phyloP scores from a whole-genome alignment of 106 monocot species.

The Ottelia alismoides region DNA sequence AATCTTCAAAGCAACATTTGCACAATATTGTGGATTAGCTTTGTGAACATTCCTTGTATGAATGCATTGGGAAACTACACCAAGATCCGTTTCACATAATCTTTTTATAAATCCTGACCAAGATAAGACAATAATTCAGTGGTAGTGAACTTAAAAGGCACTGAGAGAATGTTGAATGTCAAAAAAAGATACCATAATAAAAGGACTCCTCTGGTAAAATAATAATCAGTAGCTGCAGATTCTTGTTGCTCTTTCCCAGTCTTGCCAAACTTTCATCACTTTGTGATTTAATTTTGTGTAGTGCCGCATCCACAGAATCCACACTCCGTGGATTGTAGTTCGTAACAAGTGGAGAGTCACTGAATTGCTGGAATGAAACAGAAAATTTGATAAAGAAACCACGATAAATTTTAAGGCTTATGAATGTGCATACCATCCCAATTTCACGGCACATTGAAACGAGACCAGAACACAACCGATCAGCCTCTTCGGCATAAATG shows the following conservation, averaged over 20 bases:
- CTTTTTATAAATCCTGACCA: conserved; percentile 43
- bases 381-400: not conserved
- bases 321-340: not conserved
- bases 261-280: not conserved
- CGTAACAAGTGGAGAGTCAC: too few species aligned
- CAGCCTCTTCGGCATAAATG: not conserved
- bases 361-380: not conserved
- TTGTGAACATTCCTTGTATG: conserved; percentile 27
- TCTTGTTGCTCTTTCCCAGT: not conserved
- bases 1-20: conserved; percentile 73
- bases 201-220: conserved; percentile 48
- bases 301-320: not conserved
- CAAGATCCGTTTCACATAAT: conserved; percentile 71
- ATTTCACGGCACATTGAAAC: conserved; percentile 25
- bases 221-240: conserved; percentile 50
- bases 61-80: conserved; percentile 64
- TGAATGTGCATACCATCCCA: conserved; percentile 47
- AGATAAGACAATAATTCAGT: not conserved
- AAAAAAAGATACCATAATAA: conserved; percentile 65
- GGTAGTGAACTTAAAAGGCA: not conserved
- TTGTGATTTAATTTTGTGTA: not conserved
- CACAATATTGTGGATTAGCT: conserved; percentile 35
- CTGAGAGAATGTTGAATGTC: not conserved
- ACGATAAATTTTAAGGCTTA: not conserved
- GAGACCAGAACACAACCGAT: conserved; percentile 25